Evolutionary conservation across 352 stramenopile species (phyloP).

Genomic region (Pythium phragmiticola): DNA sequence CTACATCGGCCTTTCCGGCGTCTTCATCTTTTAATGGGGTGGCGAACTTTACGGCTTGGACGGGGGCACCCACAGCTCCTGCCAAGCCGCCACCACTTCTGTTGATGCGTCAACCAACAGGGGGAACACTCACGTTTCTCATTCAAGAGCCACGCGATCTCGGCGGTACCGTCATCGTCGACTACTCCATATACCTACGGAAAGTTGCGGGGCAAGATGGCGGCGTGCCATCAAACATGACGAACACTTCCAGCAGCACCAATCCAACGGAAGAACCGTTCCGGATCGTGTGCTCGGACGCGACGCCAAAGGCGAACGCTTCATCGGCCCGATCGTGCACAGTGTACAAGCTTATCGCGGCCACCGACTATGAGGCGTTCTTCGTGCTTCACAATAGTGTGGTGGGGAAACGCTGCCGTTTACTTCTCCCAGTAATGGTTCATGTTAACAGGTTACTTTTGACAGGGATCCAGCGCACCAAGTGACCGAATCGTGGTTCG

Average conservation of each 20-base stretch:
- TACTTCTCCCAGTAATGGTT: not conserved
- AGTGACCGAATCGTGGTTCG: conserved; percentile 23
- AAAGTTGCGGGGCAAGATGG: not conserved
- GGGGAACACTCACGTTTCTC: conserved; percentile 39
- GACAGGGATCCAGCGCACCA: conserved; percentile 36
- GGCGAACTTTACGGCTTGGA: conserved; percentile 25
- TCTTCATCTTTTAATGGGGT: not conserved
- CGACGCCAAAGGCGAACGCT: conserved; percentile 7
- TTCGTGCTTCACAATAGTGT: conserved; percentile 36
- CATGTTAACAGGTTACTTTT: not conserved
- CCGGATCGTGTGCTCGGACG: conserved; percentile 19
- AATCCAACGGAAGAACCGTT: conserved; percentile 11
- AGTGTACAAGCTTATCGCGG: conserved; percentile 35
- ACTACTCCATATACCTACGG: conserved; percentile 42
- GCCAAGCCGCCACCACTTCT: conserved; percentile 18
- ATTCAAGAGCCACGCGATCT: conserved; percentile 32
- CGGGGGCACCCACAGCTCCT: conserved; percentile 26
- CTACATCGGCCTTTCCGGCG: conserved; percentile 28
- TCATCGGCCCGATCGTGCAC: conserved; percentile 28
- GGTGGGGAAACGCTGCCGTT: conserved; percentile 23
- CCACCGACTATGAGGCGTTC: conserved; percentile 51
- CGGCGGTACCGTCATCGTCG: conserved; percentile 34
- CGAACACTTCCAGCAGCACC: not conserved
- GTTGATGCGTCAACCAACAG: conserved; percentile 10
- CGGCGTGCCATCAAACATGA: not conserved